Evolutionary conservation across 83 land plant genomes (phyloP), one percentile per base, ranked within the genome.

Genomic region (Larix sibirica): DNA sequence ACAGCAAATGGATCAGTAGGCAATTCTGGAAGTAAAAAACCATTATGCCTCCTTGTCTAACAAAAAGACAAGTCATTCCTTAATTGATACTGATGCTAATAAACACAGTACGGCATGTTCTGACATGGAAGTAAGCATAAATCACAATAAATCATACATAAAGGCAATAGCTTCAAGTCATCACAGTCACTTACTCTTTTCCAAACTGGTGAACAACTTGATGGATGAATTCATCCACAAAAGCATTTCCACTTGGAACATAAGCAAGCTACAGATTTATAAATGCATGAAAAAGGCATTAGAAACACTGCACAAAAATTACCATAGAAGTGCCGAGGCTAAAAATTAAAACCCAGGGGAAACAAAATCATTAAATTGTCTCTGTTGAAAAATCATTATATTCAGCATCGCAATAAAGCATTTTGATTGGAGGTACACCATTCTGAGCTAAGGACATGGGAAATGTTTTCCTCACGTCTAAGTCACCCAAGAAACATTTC

Each of bases 191-290:
- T 81, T 62, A 84, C 86, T 75, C 73, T 40, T 69, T 77, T 56
- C 66, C 36, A 82, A 82, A 84, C 63, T 71, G 85, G 23, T 81
- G 84, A 36, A 61, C 85, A 61, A 82, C 84, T 81, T 84, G 79
- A 61, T 56, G 50, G 58, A 84, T 73, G 56, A 84, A 81, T 28
- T 69, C 63, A 38, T 82, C 79, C 20, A 73, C 79, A 13, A 61
- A 73, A 67, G 28, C 81, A 50, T 69, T 84, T 60, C 77, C 76
- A 61, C 70, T 85, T 68, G 85, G 84, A 47, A 84, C 86, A 59
- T 67, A 84, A 18, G 86, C 84, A 80, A 84, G 86, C 86, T 84
- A 81, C 84, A 84, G 47, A 68, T 62, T 26, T 42, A 83, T 60
- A 14, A 69, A 54, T 17, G 9, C 26, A 31, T 80, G 6, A 40